Conservation (phyloP, 1,284 basidiomycete genomes). For the Tremellales sp. region DNA sequence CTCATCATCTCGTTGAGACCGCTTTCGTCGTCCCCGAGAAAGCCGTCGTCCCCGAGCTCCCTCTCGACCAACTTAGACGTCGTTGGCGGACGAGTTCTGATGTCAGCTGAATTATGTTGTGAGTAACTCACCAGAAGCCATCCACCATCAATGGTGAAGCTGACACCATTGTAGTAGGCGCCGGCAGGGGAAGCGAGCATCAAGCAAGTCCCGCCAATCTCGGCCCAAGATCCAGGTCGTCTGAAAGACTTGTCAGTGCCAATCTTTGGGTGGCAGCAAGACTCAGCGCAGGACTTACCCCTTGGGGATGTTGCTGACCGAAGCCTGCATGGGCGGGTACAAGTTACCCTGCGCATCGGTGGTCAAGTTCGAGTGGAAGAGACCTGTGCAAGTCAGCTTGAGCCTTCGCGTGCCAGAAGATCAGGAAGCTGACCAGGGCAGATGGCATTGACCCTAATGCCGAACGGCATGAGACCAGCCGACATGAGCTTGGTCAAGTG, state of each 20-base stretch:
- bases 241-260: too few species aligned
- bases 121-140: slow-evolving; percentile 20
- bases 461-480: slow-evolving; percentile 25
- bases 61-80: too few species aligned
- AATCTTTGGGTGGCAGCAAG: not conserved
- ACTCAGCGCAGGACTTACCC: slow-evolving; percentile 10
- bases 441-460: slow-evolving; percentile 29
- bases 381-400: slow-evolving; percentile 5
- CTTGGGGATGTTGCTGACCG: slow-evolving; percentile 17
- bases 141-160: slow-evolving; percentile 26
- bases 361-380: slow-evolving; percentile 30
- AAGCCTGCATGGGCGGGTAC: slow-evolving; percentile 11
- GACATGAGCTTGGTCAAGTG: slow-evolving; percentile 30
- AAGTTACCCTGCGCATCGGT: slow-evolving; percentile 10
- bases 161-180: slow-evolving; percentile 19
- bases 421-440: slow-evolving; percentile 16
- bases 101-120: not conserved
- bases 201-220: slow-evolving; percentile 27
- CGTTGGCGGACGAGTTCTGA: slow-evolving; percentile 15
- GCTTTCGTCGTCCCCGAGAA: too few species aligned
- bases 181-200: slow-evolving; percentile 30
- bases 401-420: not conserved
- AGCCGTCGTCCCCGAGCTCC: too few species aligned
- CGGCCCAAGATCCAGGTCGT: slow-evolving; percentile 20
- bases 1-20: too few species aligned